Evolutionary conservation across 495 filamentous ascomycete genomes (phyloP).

Genomic region (Pyrenula aspistea): DNA sequence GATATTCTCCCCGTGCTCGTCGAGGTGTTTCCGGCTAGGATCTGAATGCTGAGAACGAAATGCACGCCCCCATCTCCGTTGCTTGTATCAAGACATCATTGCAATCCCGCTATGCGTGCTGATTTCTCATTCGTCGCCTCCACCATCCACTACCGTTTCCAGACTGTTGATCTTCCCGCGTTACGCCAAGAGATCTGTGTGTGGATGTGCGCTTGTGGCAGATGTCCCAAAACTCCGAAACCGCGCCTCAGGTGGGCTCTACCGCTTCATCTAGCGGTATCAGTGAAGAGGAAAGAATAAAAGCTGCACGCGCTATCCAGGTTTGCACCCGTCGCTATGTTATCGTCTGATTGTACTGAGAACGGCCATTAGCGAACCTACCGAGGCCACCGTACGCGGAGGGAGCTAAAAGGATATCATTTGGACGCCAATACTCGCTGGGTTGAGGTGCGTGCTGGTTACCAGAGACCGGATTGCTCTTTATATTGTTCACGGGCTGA

Average conservation of each 20-base stretch:
- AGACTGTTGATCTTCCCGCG: not conserved
- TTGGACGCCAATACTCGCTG: slow-evolving; percentile 58
- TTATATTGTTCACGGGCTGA: slow-evolving; percentile 4
- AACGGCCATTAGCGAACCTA: slow-evolving; percentile 43
- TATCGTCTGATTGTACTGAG: not conserved
- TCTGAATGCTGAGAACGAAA: no score
- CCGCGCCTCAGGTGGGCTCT: not conserved
- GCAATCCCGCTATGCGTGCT: not conserved
- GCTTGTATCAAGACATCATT: no score
- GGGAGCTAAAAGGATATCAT: slow-evolving; percentile 50
- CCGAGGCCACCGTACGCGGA: slow-evolving; percentile 55
- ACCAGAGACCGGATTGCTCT: not conserved
- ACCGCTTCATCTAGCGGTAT: not conserved
- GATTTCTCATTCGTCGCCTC: not conserved
- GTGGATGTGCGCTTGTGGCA: not conserved
- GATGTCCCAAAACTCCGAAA: not conserved
- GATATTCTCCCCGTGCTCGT: no score
- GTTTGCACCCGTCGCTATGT: not conserved
- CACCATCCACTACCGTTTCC: not conserved
- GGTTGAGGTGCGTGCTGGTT: slow-evolving; percentile 35
- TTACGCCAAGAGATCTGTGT: not conserved
- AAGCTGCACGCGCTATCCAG: not conserved
- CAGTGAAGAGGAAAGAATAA: not conserved
- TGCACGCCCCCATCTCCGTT: no score
- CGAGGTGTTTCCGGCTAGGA: no score